A percentile compares a stretch with the other conserved stretches of the same genome.
phyloP scores from a whole-genome alignment of 176 grass and related monocot genomes.

The Hsuehochloa calcarea region DNA sequence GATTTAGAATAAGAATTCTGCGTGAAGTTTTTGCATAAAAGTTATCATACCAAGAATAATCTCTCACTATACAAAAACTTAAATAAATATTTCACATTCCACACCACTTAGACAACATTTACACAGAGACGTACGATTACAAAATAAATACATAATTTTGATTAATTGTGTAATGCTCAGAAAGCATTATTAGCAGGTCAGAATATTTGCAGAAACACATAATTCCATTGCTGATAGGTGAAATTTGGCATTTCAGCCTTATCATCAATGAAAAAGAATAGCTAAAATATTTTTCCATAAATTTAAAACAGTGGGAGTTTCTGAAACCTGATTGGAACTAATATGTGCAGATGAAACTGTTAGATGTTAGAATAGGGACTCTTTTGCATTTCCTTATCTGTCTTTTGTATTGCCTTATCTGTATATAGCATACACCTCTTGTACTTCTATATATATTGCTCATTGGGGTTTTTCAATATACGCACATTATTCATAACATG shows the following conservation, averaged over 20 bases:
- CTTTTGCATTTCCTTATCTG: too few relatives aligned
- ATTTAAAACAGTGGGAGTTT: background rate
- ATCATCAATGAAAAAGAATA: background rate
- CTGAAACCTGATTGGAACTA: background rate
- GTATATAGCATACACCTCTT: too few relatives aligned
- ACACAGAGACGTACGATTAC: background rate
- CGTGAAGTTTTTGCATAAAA: background rate
- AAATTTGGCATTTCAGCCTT: slow-evolving; percentile 1
- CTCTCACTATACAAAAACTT: background rate
- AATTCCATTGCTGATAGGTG: background rate
- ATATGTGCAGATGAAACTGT: background rate
- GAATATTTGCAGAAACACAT: background rate
- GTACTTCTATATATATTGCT: too few relatives aligned
- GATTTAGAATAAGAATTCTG: background rate
- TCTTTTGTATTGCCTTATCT: too few relatives aligned
- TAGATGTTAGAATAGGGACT: too few relatives aligned
- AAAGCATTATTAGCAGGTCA: slow-evolving; percentile 14
- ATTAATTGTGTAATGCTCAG: slow-evolving; percentile 13
- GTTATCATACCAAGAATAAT: background rate
- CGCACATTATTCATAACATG: too few relatives aligned
- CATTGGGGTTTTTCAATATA: too few relatives aligned
- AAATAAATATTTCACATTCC: background rate
- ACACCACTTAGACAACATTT: background rate
- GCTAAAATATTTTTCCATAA: background rate
- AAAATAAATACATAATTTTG: background rate